Evolutionary conservation across 2,329 filamentous ascomycete species (phyloP).

Genomic region (Dryadomyces quercivorus): DNA sequence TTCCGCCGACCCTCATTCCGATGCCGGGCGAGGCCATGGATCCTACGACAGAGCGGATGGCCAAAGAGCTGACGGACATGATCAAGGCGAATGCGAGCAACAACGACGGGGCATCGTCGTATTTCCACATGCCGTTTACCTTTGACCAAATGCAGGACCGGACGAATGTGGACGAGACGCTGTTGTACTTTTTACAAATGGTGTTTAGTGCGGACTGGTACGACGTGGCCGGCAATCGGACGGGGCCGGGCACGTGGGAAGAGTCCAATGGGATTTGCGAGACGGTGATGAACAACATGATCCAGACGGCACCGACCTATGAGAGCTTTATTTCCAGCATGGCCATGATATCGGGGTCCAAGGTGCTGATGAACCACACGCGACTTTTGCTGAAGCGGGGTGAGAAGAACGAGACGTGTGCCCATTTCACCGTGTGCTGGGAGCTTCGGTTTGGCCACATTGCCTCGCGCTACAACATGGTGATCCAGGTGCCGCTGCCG

Average conservation of each 20-base stretch:
- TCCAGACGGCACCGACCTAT: constrained; percentile 34
- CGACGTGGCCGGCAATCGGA: constrained; percentile 30
- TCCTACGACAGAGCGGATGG: too few relatives aligned
- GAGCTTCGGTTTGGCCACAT: constrained; percentile 42
- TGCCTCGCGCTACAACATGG: constrained; percentile 39
- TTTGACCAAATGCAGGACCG: constrained; percentile 20
- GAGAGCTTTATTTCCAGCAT: constrained; percentile 49
- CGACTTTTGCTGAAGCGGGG: constrained; percentile 29
- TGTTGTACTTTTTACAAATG: constrained; percentile 39
- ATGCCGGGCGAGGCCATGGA: too few relatives aligned
- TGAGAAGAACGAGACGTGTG: constrained; percentile 27
- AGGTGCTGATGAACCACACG: constrained; percentile 32
- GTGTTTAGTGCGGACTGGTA: constrained; percentile 39
- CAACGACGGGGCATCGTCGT: neutral
- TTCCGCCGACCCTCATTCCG: neutral
- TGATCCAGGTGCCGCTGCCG: constrained; percentile 31
- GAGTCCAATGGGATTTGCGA: constrained; percentile 43
- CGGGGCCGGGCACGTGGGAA: constrained; percentile 31
- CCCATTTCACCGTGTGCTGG: constrained; percentile 41
- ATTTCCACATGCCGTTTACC: neutral
- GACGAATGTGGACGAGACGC: constrained; percentile 45
- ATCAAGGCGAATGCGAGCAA: neutral
- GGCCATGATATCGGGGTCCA: constrained; percentile 42
- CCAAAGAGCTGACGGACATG: neutral
- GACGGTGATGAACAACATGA: constrained; percentile 36